These are phyloP conservation scores for Pseudognaphalium luteoalbum DNA, from an alignment of 129 eudicot genomes.

Conservation along the genomic window DNA sequence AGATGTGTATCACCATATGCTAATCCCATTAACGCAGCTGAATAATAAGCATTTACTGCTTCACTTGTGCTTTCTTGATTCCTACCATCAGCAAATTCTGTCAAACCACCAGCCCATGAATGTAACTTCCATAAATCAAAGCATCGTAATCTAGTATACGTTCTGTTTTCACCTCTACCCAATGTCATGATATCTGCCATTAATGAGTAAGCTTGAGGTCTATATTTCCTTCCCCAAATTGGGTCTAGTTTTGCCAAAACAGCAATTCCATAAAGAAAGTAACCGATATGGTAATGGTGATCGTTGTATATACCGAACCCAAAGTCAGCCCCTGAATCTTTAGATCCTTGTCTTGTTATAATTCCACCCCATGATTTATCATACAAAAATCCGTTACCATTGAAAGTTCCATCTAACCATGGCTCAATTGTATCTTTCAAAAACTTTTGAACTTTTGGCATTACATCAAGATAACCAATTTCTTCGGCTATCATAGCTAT, in stretches of 20 bases:
- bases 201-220: constrained; percentile 73
- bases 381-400: constrained; percentile 71
- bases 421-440: constrained; percentile 81
- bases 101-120: constrained; percentile 93
- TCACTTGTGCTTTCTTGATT: constrained; percentile 94
- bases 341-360: constrained; percentile 70
- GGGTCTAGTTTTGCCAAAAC: constrained; percentile 80
- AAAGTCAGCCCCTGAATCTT: constrained; percentile 79
- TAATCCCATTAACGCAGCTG: constrained; percentile 87
- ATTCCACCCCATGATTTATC: constrained; percentile 91
- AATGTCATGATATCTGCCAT: constrained; percentile 88
- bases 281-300: constrained; percentile 87
- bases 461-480: constrained; percentile 51
- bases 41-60: constrained; percentile 83
- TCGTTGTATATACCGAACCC: constrained; percentile 87
- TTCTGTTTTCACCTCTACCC: constrained; percentile 46
- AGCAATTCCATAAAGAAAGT: constrained; percentile 78
- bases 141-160: constrained; percentile 69
- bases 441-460: constrained; percentile 56
- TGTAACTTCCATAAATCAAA: constrained; percentile 88
- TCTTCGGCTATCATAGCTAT: constrained; percentile 89
- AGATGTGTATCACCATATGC: constrained; percentile 88
- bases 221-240: constrained; percentile 78
- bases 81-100: constrained; percentile 83
- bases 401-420: constrained; percentile 83